phyloP scores from a whole-genome alignment of 108 stramenopile species.

The Nitzschia sp. region DNA sequence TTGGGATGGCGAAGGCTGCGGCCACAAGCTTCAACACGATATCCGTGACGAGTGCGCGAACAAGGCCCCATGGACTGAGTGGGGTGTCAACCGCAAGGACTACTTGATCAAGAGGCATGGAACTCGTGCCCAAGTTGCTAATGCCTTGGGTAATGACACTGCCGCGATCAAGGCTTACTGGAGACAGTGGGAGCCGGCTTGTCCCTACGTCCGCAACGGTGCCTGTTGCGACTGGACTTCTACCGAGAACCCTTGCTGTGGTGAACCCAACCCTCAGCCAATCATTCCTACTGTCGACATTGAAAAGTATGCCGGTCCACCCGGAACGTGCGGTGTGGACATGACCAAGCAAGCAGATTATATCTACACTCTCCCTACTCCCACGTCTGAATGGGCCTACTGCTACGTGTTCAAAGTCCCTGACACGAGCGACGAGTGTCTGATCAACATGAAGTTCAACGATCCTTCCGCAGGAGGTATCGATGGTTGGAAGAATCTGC shows the following conservation, averaged over 20 bases:
- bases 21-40: slow-evolving; percentile 6
- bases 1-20: slow-evolving; percentile 11
- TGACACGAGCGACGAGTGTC: neutral
- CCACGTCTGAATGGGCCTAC: neutral
- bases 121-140: slow-evolving; percentile 9
- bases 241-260: slow-evolving; percentile 4
- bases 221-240: neutral
- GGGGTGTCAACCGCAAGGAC: slow-evolving; percentile 13
- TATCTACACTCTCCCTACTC: neutral
- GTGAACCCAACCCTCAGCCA: no score
- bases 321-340: no score
- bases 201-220: slow-evolving; percentile 8
- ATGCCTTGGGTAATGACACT: neutral
- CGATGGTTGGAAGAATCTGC: no score
- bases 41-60: slow-evolving; percentile 4
- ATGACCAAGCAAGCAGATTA: neutral
- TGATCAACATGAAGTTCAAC: neutral
- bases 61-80: slow-evolving; percentile 8
- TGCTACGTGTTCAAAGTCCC: neutral
- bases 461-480: slow-evolving; percentile 1
- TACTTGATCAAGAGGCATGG: slow-evolving; percentile 19
- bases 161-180: slow-evolving; percentile 14
- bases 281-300: neutral
- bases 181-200: slow-evolving; percentile 11
- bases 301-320: no score